phyloP scores from a whole-genome alignment of 169 alveolate genomes.

The Theileria parva region DNA sequence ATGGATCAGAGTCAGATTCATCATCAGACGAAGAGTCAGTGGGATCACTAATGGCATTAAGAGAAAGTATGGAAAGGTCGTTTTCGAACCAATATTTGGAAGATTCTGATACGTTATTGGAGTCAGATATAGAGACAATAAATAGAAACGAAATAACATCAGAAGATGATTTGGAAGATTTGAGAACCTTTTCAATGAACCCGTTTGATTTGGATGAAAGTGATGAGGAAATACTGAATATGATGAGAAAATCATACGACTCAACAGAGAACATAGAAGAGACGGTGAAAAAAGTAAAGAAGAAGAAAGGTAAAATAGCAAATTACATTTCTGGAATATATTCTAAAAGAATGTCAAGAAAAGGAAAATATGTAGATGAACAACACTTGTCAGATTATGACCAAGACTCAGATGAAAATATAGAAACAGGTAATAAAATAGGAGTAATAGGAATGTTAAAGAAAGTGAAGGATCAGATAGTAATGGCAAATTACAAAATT shows the following conservation, averaged over 20 bases:
- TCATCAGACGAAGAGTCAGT: not conserved
- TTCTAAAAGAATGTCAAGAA: conserved; percentile 12
- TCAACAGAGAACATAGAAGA: not conserved
- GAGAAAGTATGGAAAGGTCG: conserved; percentile 3
- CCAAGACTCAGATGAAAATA: conserved; percentile 25
- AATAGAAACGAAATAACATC: not conserved
- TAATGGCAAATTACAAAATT: conserved; percentile 46
- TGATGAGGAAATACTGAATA: conserved; percentile 11
- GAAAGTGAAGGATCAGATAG: conserved; percentile 59
- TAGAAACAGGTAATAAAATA: conserved; percentile 17
- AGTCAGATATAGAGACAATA: conserved; percentile 4
- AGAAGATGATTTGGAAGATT: conserved; percentile 6
- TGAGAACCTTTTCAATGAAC: conserved; percentile 8
- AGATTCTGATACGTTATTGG: not conserved
- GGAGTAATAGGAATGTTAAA: conserved; percentile 57
- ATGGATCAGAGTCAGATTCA: not conserved
- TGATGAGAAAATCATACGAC: conserved; percentile 14
- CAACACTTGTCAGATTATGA: conserved; percentile 23
- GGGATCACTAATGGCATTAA: not conserved
- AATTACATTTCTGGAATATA: conserved; percentile 13
- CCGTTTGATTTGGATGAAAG: conserved; percentile 15
- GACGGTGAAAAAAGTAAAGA: not conserved
- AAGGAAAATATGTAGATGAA: conserved; percentile 16
- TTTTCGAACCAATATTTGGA: conserved; percentile 5
- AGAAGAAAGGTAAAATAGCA: conserved; percentile 12